phyloP scores from a whole-genome alignment of 2,329 filamentous ascomycete genomes.

The Myriosclerotinia scirpicola region DNA sequence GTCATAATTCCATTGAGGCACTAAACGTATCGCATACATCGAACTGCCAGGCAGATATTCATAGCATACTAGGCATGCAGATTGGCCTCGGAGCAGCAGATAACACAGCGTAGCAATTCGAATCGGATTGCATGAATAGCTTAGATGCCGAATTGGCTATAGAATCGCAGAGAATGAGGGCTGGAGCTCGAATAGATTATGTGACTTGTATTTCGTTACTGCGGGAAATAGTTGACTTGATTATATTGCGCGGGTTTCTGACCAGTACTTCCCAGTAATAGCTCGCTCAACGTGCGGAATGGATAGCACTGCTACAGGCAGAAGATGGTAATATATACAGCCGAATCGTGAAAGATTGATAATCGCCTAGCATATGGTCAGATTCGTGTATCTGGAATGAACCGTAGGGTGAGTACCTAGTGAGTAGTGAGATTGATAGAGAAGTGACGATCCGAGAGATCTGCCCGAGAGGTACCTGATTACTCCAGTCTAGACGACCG shows the following conservation, averaged over 20 bases:
- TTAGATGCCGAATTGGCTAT: background rate
- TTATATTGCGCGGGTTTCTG: constrained; percentile 5
- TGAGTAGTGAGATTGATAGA: background rate
- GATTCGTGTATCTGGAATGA: background rate
- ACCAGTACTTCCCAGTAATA: background rate
- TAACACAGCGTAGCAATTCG: background rate
- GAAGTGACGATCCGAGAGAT: constrained; percentile 10
- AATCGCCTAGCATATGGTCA: background rate
- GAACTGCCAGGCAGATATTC: constrained; percentile 27
- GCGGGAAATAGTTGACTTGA: background rate
- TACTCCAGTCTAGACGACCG: constrained; percentile 1
- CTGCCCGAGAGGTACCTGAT: constrained; percentile 5
- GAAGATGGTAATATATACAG: constrained; percentile 6
- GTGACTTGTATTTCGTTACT: background rate
- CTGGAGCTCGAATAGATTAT: background rate
- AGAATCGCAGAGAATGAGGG: background rate
- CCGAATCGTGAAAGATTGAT: background rate
- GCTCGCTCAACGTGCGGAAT: background rate
- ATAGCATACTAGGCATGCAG: constrained; percentile 30
- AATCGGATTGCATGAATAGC: constrained; percentile 11
- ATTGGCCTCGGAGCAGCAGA: background rate
- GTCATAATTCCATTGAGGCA: constrained; percentile 24
- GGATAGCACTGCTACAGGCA: background rate
- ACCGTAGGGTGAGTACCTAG: background rate
- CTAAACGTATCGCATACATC: constrained; percentile 21